Conservation (phyloP, 2,329 filamentous ascomycete genomes). For the Phyllosticta citriasiana region DNA sequence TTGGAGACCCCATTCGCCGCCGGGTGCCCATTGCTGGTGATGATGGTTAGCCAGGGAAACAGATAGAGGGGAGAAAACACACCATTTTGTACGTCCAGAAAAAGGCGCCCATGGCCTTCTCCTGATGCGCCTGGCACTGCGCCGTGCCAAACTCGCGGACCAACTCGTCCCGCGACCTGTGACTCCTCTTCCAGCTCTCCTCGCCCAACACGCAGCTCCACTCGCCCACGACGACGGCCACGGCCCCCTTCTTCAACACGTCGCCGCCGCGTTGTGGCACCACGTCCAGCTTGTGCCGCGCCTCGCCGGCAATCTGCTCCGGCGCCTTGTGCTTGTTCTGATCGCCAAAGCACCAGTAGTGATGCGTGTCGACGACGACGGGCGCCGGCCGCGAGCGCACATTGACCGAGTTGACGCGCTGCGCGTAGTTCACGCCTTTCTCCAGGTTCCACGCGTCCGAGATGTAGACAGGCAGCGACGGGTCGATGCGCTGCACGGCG, state of each 20-base stretch:
- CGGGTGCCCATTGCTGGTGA: conserved; percentile 46
- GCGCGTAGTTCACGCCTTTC: conserved; percentile 36
- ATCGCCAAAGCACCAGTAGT: conserved; percentile 50
- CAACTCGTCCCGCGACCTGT: conserved; percentile 22
- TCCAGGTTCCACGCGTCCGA: conserved; percentile 48
- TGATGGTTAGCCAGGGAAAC: background rate
- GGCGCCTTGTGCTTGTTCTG: conserved; percentile 42
- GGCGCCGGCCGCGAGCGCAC: conserved; percentile 26
- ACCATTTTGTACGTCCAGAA: conserved; percentile 54
- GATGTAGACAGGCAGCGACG: conserved; percentile 45
- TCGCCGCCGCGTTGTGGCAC: conserved; percentile 39
- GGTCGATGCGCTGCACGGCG: conserved; percentile 39
- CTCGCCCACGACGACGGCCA: conserved; percentile 46
- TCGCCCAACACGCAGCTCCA: conserved; percentile 48
- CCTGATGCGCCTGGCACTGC: conserved; percentile 40
- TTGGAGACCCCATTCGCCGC: conserved; percentile 51
- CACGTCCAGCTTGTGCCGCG: conserved; percentile 33
- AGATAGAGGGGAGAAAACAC: background rate
- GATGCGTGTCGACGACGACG: conserved; percentile 49
- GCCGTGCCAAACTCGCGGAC: conserved; percentile 38
- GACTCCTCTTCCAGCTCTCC: conserved; percentile 33
- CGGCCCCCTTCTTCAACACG: conserved; percentile 40
- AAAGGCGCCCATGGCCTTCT: conserved; percentile 42
- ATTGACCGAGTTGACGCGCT: conserved; percentile 29
- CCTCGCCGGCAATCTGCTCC: conserved; percentile 41